Evolutionary conservation across 179 eudicot species (phyloP).

Genomic region (Carnegiea gigantea): DNA sequence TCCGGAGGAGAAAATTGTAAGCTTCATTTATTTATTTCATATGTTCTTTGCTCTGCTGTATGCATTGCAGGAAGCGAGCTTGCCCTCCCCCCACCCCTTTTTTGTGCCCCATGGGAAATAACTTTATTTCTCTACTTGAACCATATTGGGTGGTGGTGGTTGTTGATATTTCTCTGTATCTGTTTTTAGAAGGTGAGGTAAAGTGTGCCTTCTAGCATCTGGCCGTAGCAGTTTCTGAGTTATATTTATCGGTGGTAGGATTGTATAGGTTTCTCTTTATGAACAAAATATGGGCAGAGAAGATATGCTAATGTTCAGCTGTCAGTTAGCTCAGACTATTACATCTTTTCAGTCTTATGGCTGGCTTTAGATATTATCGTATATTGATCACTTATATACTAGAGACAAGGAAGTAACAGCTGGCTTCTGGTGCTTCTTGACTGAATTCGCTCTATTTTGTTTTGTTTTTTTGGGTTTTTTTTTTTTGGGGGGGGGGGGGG

Average conservation of each 20-base stretch:
- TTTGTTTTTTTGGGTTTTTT: no score
- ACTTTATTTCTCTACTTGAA: background rate
- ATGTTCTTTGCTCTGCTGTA: conserved; percentile 5
- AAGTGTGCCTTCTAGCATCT: no score
- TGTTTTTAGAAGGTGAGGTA: no score
- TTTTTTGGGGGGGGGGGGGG: no score
- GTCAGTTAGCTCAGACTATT: background rate
- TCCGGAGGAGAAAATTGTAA: conserved; percentile 62
- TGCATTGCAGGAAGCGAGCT: background rate
- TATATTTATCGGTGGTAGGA: no score
- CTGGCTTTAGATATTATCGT: background rate
- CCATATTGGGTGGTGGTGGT: background rate
- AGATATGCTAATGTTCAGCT: background rate
- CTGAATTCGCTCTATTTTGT: no score
- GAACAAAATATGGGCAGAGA: no score
- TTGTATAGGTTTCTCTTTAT: no score
- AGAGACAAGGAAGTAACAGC: no score
- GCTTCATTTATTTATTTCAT: conserved; percentile 27
- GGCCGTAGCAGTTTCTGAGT: no score
- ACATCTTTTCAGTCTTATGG: background rate
- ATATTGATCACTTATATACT: background rate
- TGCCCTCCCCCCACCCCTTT: background rate
- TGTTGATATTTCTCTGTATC: background rate
- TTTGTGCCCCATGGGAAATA: background rate
- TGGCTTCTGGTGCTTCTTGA: no score